These are phyloP conservation scores for Emergomyces pasteurianus DNA, from an alignment of 2,329 filamentous ascomycete genomes.

Conservation along the genomic window DNA sequence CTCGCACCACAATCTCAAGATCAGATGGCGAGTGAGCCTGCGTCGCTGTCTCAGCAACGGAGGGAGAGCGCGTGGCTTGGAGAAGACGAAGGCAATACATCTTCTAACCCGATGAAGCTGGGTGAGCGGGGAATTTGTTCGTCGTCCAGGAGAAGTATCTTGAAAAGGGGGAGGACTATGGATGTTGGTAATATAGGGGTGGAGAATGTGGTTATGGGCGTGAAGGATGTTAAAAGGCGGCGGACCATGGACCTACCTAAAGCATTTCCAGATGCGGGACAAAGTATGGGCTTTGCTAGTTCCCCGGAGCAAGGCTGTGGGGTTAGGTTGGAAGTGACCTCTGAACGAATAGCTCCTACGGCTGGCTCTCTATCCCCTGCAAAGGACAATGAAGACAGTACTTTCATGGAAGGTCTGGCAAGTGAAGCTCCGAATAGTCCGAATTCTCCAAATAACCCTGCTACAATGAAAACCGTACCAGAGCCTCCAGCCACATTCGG, in stretches of 20 bases:
- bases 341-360: background rate
- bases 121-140: background rate
- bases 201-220: background rate
- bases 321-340: constrained; percentile 12
- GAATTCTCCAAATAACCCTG: background rate
- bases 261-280: background rate
- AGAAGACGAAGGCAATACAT: constrained; percentile 19
- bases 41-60: constrained; percentile 23
- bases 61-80: constrained; percentile 27
- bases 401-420: background rate
- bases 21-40: constrained; percentile 8
- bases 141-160: background rate
- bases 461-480: background rate
- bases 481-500: background rate
- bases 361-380: background rate
- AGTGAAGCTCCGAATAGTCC: background rate
- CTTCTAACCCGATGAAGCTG: constrained; percentile 6
- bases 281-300: background rate
- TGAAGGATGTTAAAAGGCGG: constrained; percentile 5
- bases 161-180: constrained; percentile 14
- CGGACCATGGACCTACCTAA: background rate
- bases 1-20: constrained; percentile 17
- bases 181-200: constrained; percentile 4
- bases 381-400: background rate
- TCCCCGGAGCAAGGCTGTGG: background rate